These are phyloP conservation scores for Ophiostoma tasmaniense DNA, from an alignment of 2,329 filamentous ascomycete genomes.

Conservation along the genomic window DNA sequence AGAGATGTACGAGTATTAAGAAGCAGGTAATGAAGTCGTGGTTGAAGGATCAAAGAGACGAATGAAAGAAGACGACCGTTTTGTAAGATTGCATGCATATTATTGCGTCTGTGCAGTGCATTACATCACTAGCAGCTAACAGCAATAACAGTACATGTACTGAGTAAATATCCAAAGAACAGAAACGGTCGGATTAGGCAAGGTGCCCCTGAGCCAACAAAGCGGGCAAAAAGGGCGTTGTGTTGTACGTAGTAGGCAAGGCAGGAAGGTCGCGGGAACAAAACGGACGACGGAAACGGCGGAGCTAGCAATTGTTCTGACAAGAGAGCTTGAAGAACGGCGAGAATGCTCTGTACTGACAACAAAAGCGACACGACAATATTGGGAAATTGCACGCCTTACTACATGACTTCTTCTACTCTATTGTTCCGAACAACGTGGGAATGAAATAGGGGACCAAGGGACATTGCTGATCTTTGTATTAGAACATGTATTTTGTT, in stretches of 20 bases:
- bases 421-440: conserved; percentile 1
- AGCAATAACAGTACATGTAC: too few species aligned
- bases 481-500: background rate
- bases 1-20: too few species aligned
- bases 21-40: too few species aligned
- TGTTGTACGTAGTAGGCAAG: background rate
- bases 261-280: background rate
- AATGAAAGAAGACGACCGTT: background rate
- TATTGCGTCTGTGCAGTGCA: background rate
- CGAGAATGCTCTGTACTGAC: background rate
- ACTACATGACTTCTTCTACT: background rate
- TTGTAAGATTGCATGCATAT: background rate
- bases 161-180: too few species aligned
- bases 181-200: conserved; percentile 4
- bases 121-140: background rate
- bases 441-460: background rate
- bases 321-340: too few species aligned
- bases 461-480: background rate
- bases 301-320: too few species aligned
- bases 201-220: background rate
- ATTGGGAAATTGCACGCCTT: background rate
- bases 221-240: conserved; percentile 5
- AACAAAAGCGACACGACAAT: background rate
- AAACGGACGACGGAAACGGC: background rate
- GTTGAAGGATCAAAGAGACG: background rate